These are phyloP conservation scores for Aschersonia sp. DNA, from an alignment of 2,329 filamentous ascomycete genomes.

Conservation along the genomic window DNA sequence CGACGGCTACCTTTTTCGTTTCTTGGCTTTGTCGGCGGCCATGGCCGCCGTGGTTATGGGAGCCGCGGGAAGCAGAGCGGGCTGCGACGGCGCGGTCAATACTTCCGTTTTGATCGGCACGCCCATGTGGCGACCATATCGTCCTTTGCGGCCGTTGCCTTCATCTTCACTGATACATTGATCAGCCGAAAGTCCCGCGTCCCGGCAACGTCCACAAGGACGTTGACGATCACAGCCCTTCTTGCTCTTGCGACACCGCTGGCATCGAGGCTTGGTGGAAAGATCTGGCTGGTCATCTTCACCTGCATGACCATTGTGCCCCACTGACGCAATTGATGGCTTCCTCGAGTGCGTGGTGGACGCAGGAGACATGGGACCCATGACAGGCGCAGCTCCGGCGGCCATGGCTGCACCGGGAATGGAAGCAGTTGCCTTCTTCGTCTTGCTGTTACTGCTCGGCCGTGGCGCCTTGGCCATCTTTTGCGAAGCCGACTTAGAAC, in stretches of 20 bases:
- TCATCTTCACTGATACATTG: conserved; percentile 97
- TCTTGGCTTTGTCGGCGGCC: conserved; percentile 41
- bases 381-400: conserved; percentile 15
- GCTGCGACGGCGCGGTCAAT: conserved; percentile 20
- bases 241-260: conserved; percentile 98
- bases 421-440: conserved; percentile 32
- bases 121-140: conserved; percentile 64
- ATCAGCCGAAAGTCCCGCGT: conserved; percentile 84
- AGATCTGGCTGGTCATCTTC: conserved; percentile 84
- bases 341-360: conserved; percentile 65
- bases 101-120: conserved; percentile 48
- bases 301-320: conserved; percentile 36
- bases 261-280: conserved; percentile 90
- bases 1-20: conserved; percentile 38
- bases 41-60: conserved; percentile 24
- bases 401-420: conserved; percentile 5
- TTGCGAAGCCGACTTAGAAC: conserved; percentile 16
- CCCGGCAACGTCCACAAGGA: conserved; percentile 87
- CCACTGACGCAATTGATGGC: conserved; percentile 51
- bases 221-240: conserved; percentile 96
- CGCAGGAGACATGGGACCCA: conserved; percentile 39
- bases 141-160: conserved; percentile 89
- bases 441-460: conserved; percentile 22
- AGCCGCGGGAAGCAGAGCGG: conserved; percentile 26
- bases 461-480: conserved; percentile 26